Percentiles rank a stretch among this genome's conserved stretches.
Conservation (phyloP, 352 stramenopile genomes). For the Globisporangium nodosum region DNA sequence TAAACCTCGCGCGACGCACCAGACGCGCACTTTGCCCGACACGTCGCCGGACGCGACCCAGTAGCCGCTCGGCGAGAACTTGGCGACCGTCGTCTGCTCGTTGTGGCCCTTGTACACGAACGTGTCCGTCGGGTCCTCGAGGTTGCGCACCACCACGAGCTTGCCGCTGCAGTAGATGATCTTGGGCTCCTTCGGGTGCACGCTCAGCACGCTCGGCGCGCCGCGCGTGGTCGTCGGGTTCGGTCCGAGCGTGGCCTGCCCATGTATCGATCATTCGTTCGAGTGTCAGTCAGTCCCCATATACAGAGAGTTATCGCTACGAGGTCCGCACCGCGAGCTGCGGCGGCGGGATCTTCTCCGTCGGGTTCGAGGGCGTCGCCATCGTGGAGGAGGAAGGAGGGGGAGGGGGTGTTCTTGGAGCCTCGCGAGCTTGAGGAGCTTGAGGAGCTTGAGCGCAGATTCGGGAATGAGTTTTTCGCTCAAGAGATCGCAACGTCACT, state of each 20-base stretch:
- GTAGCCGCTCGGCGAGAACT: constrained; percentile 93
- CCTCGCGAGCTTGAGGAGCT: too few relatives aligned
- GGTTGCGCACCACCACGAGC: constrained; percentile 86
- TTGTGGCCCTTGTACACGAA: constrained; percentile 97
- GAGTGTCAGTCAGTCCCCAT: too few relatives aligned
- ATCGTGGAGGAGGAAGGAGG: constrained; percentile 18
- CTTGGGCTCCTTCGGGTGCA: constrained; percentile 85
- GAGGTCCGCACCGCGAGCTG: constrained; percentile 29
- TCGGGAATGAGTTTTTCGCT: too few relatives aligned
- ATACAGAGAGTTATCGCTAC: background rate
- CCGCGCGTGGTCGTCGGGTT: constrained; percentile 73
- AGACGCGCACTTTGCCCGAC: constrained; percentile 92
- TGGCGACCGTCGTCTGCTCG: constrained; percentile 85
- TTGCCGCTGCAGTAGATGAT: constrained; percentile 92
- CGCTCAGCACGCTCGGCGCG: constrained; percentile 53
- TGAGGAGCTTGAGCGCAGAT: too few relatives aligned
- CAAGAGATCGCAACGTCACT: too few relatives aligned
- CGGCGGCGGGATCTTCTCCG: constrained; percentile 52
- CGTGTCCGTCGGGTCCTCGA: constrained; percentile 76
- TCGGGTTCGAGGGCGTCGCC: constrained; percentile 51
- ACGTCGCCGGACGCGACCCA: constrained; percentile 92
- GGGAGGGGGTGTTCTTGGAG: background rate
- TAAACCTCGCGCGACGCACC: constrained; percentile 33
- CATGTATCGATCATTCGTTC: too few relatives aligned
- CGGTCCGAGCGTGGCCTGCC: constrained; percentile 50